These are phyloP conservation scores for Apiospora arundinis DNA, from an alignment of 2,329 filamentous ascomycete genomes.

Conservation along the genomic window DNA sequence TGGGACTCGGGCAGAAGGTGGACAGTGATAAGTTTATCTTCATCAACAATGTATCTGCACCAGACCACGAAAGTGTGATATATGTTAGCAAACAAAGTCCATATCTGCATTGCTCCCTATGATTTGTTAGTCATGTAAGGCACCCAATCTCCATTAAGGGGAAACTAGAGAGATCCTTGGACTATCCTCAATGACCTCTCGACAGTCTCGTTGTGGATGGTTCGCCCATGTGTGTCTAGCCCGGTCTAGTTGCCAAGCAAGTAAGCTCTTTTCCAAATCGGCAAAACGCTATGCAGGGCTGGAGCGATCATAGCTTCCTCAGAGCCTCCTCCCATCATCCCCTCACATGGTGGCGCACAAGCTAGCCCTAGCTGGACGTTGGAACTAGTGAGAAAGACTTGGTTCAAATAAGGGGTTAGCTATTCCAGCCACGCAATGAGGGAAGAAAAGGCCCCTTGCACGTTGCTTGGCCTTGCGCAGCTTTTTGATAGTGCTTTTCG, in stretches of 20 bases:
- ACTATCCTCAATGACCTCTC: not conserved
- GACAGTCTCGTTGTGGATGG: not conserved
- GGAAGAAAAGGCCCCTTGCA: too few species aligned
- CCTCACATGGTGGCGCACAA: not conserved
- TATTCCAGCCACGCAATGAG: not conserved
- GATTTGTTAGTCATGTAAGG: too few species aligned
- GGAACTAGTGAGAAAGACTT: not conserved
- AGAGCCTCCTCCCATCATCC: not conserved
- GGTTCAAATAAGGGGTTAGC: not conserved
- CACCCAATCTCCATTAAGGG: too few species aligned
- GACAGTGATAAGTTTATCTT: too few species aligned
- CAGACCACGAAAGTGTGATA: too few species aligned
- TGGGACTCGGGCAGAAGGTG: too few species aligned
- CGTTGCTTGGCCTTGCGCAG: too few species aligned
- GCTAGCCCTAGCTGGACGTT: not conserved
- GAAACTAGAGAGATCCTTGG: not conserved
- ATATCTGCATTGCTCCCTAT: too few species aligned
- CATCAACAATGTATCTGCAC: too few species aligned
- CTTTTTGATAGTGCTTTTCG: too few species aligned
- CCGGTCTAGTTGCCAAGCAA: not conserved
- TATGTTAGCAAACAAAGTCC: too few species aligned
- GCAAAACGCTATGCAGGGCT: not conserved
- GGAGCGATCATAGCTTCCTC: not conserved
- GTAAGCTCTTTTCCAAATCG: not conserved
- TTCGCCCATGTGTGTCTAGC: not conserved